Evolutionary conservation across 352 stramenopile genomes (phyloP), one percentile per base, ranked within the genome.

Genomic region (Globisporangium nodosum): DNA sequence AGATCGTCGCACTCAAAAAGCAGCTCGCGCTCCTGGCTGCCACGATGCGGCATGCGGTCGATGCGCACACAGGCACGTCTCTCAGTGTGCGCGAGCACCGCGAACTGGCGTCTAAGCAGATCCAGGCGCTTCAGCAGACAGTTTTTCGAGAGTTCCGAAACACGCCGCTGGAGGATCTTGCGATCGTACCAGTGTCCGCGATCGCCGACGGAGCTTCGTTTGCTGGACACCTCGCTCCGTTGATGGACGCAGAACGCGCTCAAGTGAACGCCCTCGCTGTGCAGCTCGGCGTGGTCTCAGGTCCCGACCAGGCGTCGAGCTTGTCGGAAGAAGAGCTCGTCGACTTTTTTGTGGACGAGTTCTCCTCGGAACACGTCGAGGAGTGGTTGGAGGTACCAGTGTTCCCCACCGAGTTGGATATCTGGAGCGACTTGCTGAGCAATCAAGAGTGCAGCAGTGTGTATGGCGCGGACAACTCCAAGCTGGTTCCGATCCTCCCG

Each of bases 331-430:
- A 64, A 11, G 70, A 85, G 11, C 56, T 94, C 20, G 59, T 88
- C 16, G 67, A 78, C 0, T 75, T 56, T 18, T 85, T 92, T 40
- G 61, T 78, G 40, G 79, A 90, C 47, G 68, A 81, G 40, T 89
- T 87, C 50, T 73, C 85, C 3, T 13, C 21, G 58, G 46, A 53
- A 37, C 24, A 70, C 42, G 76, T 78, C 33, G 65, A 56, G 56
- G 30, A 56, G 33, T 68, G 61, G 61, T 43, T 39, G 1, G 68
- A 72, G 16, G 49, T 61, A 16, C 56, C 69, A 6, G 46, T 96
- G 24, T 89, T 85, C 47, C 90, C 88, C 0, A 97, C 85, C 0
- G 92, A 98, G 70, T 52, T 84, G n/a, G 73, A 96, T 15, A 78
- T 98, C 63, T 98, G 87, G 87, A 82, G 83, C 65, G 64, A 76